Base-by-base conservation (phyloP, 176 grass and related monocot species). In the Cocos nucifera region DNA sequence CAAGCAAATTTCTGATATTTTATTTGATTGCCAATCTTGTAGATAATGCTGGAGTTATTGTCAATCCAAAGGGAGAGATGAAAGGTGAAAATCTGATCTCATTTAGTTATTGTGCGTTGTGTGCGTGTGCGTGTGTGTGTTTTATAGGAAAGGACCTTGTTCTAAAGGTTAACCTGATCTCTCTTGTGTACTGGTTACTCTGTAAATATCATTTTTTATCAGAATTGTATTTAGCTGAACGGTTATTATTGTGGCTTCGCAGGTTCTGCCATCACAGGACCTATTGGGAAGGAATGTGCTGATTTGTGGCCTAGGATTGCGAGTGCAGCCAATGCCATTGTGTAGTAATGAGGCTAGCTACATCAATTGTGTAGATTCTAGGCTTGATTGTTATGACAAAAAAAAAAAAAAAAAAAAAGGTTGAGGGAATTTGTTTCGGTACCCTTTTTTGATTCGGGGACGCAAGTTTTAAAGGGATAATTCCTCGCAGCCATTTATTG, bases 251-350 rank as follows among this genome's bases (percentile, higher is more conserved):
- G 25, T 14, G 57, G 57, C 62, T 2, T 0, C 54, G 70, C 74
- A 88, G 89, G 89, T 50, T 94, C 89, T 73, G 89, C 89, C 50
- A 88, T 93, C 80, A 93, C 89, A 4, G 89, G 89, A 70, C 89
- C 89, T 4, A 93, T 93, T n/a, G 84, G 89, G 51, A 93, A 93
- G 77, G 89, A 93, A 54, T 93, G 89, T 0, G 89, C 89, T 32
- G 89, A 87, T 81, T 77, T 93, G 21, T 93, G 89, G 89, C 89
- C 89, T 29, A 93, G 89, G 75, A 93, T 93, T 19, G 89, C 89
- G 18, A 87, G 89, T 52, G 89, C 89, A 4, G 84, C 89, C 20
- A 93, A 93, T 53, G 89, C 89, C 0, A 93, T 93, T 0, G 89
- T 93, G 19, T 88, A 58, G 75, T 17, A 19, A 52, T 74, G 66